Evolutionary conservation across 805 yeast species (phyloP).

Genomic region (Candida gorgasii): DNA sequence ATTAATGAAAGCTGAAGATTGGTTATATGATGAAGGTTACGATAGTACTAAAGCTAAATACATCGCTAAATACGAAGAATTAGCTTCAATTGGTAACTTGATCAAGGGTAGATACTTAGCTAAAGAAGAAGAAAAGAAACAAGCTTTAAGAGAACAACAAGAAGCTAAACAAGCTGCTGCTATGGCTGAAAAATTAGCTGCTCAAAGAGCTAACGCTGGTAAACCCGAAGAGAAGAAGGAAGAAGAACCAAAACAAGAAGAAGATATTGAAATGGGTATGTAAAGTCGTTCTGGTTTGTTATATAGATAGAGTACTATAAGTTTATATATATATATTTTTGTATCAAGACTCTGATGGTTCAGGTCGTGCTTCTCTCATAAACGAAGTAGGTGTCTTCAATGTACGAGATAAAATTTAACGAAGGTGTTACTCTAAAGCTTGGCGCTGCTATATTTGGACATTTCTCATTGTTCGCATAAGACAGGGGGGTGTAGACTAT

Average conservation of each 20-base stretch:
- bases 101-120: constrained; percentile 93
- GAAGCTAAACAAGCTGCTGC: constrained; percentile 84
- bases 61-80: constrained; percentile 97
- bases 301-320: constrained; percentile 2
- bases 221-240: constrained; percentile 23
- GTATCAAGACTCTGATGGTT: no score
- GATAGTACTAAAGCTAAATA: constrained; percentile 95
- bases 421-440: neutral
- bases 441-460: neutral
- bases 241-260: constrained; percentile 21
- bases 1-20: constrained; percentile 88
- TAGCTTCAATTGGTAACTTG: constrained; percentile 90
- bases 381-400: no score
- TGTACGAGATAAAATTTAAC: no score
- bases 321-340: constrained; percentile 5
- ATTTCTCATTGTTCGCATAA: neutral
- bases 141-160: constrained; percentile 80
- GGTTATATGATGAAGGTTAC: constrained; percentile 97
- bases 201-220: constrained; percentile 60
- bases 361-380: no score
- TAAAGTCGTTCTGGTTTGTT: constrained; percentile 19
- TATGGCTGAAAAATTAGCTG: constrained; percentile 81
- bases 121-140: constrained; percentile 93
- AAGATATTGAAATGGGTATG: constrained; percentile 38
- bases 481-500: neutral